phyloP scores from a whole-genome alignment of 2,329 filamentous ascomycete species.

The Stylonectria norvegica region DNA sequence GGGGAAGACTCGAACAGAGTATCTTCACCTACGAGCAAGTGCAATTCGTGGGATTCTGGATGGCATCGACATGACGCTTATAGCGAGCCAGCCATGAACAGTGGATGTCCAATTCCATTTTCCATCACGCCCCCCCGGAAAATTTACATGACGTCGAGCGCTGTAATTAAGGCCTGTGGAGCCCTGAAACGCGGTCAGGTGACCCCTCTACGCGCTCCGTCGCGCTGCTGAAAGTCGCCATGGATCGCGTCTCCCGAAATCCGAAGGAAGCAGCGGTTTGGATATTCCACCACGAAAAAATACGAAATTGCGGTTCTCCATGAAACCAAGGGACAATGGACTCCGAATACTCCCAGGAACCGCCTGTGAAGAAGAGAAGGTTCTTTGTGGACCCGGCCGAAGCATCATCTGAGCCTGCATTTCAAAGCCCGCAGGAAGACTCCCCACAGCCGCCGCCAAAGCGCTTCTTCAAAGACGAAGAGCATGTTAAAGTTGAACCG shows the following conservation, averaged over 20 bases:
- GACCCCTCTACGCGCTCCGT: constrained; percentile 36
- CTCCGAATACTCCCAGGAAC: constrained; percentile 37
- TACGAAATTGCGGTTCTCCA: constrained; percentile 8
- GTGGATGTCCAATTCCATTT: constrained; percentile 23
- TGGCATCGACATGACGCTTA: constrained; percentile 13
- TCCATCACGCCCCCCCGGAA: constrained; percentile 7
- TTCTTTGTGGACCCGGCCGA: constrained; percentile 37
- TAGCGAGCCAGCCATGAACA: constrained; percentile 20
- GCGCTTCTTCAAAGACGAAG: constrained; percentile 27
- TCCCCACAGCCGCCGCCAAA: constrained; percentile 23
- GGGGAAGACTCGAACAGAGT: background rate
- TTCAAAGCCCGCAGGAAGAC: constrained; percentile 20
- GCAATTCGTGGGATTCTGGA: constrained; percentile 11
- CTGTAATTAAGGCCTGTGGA: constrained; percentile 1
- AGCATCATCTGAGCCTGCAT: constrained; percentile 23
- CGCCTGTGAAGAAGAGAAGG: constrained; percentile 44
- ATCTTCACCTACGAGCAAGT: constrained; percentile 3
- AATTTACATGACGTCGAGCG: constrained; percentile 30
- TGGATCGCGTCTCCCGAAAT: constrained; percentile 39
- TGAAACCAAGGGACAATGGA: constrained; percentile 34
- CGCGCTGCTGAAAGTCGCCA: constrained; percentile 28
- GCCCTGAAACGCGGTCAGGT: constrained; percentile 40
- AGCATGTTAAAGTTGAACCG: constrained; percentile 16
- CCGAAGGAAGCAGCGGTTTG: background rate
- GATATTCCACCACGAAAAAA: constrained; percentile 3